These are phyloP conservation scores for Xylaria hypoxylon DNA, from an alignment of 2,329 filamentous ascomycete species.

Conservation along the genomic window DNA sequence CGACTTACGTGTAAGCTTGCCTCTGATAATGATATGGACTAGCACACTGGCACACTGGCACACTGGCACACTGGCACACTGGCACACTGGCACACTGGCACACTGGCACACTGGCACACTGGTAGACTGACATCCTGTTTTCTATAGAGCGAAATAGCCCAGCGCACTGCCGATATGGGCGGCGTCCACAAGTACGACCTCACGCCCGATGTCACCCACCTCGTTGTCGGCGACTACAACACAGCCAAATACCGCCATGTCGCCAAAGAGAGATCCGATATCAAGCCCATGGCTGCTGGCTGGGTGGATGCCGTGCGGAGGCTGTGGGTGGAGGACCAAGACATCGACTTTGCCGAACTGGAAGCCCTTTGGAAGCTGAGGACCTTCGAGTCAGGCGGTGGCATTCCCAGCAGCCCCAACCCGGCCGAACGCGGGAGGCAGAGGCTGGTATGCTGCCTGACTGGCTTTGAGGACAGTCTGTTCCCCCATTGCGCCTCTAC, in stretches of 20 bases:
- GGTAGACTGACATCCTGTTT: neutral
- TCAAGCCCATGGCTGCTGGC: conserved; percentile 81
- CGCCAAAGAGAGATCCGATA: conserved; percentile 86
- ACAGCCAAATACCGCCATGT: conserved; percentile 97
- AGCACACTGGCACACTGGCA: too few relatives aligned
- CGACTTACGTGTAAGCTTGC: conserved; percentile 76
- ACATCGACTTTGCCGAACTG: conserved; percentile 77
- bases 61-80: neutral
- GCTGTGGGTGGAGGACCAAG: conserved; percentile 82
- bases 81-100: too few relatives aligned
- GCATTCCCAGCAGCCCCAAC: conserved; percentile 50
- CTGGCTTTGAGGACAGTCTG: conserved; percentile 66
- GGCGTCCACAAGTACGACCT: conserved; percentile 90
- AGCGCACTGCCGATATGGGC: conserved; percentile 81
- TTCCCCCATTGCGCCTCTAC: conserved; percentile 20
- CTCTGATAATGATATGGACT: neutral
- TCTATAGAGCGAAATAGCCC: conserved; percentile 65
- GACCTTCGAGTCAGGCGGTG: conserved; percentile 68
- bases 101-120: too few relatives aligned
- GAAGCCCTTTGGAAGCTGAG: conserved; percentile 75
- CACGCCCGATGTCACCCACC: conserved; percentile 94
- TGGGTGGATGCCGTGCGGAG: conserved; percentile 86
- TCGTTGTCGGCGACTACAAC: conserved; percentile 88
- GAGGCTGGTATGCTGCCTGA: conserved; percentile 65
- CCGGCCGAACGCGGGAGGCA: conserved; percentile 52